Percentiles rank a stretch among this genome's conserved stretches.
Evolutionary conservation across 1,284 basidiomycete genomes (phyloP).

Genomic region (Ganoderma meredithae): DNA sequence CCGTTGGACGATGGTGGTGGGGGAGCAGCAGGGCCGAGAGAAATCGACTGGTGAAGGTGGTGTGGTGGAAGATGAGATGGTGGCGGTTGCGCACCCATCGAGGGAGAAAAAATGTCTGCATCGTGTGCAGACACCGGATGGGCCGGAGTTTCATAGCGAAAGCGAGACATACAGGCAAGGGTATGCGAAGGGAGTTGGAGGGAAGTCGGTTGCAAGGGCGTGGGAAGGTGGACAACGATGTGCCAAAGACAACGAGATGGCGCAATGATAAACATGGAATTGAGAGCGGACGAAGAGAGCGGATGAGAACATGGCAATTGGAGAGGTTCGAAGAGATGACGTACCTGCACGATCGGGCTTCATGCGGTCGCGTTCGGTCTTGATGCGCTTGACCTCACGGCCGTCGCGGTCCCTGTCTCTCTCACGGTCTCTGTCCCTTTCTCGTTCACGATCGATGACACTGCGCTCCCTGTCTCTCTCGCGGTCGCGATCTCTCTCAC

Average conservation of each 20-base stretch:
- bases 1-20: conserved; percentile 26
- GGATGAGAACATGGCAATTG: conserved; percentile 26
- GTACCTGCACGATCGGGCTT: conserved; percentile 45
- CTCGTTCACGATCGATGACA: conserved; percentile 34
- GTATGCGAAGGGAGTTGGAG: background rate
- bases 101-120: conserved; percentile 36
- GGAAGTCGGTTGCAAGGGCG: conserved; percentile 18
- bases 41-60: conserved; percentile 36
- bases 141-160: background rate
- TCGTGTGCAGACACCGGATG: background rate
- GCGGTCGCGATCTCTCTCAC: conserved; percentile 43
- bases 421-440: conserved; percentile 41
- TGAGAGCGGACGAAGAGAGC: conserved; percentile 8
- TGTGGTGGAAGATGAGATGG: conserved; percentile 28
- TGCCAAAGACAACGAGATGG: background rate
- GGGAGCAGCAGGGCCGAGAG: conserved; percentile 33
- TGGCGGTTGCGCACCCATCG: conserved; percentile 29
- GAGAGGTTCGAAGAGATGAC: conserved; percentile 25
- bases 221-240: conserved; percentile 19
- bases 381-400: conserved; percentile 54
- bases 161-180: conserved; percentile 6
- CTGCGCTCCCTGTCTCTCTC: conserved; percentile 42
- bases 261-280: conserved; percentile 13
- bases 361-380: conserved; percentile 45
- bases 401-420: conserved; percentile 37